A percentile compares a stretch with the other conserved stretches of the same genome.
These are phyloP conservation scores for Aspergillus steynii DNA, from an alignment of 495 filamentous ascomycete genomes.

Conservation along the genomic window DNA sequence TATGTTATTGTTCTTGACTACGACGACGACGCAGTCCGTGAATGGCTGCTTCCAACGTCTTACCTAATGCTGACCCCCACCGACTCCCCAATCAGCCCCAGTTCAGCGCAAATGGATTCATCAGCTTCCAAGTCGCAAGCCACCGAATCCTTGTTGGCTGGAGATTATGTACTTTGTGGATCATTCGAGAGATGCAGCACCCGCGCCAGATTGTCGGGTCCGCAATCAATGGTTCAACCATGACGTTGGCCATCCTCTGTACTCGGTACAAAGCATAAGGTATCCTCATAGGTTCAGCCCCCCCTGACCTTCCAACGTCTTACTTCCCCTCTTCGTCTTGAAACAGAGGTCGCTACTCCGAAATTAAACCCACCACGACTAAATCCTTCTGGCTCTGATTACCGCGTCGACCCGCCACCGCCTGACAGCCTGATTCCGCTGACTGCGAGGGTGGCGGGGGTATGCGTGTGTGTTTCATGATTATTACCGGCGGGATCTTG, in stretches of 20 bases:
- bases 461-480: slow-evolving; percentile 8
- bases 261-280: too few relatives aligned
- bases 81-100: slow-evolving; percentile 5
- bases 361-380: neutral
- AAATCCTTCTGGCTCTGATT: neutral
- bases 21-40: too few relatives aligned
- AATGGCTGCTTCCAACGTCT: neutral
- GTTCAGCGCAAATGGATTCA: neutral
- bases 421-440: neutral
- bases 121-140: slow-evolving; percentile 11
- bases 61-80: neutral
- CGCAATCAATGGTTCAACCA: neutral
- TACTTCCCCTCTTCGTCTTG: neutral
- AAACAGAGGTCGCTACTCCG: neutral
- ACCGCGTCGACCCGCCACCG: slow-evolving; percentile 1
- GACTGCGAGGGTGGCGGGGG: neutral
- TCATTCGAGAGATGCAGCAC: slow-evolving; percentile 29
- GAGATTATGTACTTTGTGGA: slow-evolving; percentile 21
- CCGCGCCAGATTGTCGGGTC: slow-evolving; percentile 40
- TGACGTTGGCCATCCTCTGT: slow-evolving; percentile 1
- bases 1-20: too few relatives aligned
- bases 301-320: neutral
- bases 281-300: too few relatives aligned
- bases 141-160: slow-evolving; percentile 12
- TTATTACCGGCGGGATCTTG: slow-evolving; percentile 1